Base-by-base conservation (phyloP, 768 basidiomycete genomes). In the Phanerodontia chrysosporium region DNA sequence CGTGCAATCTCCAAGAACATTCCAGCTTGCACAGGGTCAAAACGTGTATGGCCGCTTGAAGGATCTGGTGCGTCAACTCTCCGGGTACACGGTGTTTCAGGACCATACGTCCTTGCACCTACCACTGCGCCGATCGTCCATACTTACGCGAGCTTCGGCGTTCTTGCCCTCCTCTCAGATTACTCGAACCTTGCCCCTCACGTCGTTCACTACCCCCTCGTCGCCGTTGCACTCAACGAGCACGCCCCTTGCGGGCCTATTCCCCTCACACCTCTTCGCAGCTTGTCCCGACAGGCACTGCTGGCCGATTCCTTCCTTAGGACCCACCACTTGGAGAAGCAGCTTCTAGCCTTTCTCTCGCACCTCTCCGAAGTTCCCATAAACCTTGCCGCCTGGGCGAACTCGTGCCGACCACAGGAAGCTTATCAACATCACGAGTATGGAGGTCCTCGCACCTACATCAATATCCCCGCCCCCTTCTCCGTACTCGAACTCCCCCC, bases 41-140 rank as follows among this genome's bases (percentile, higher is more conserved):
- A 52, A 27, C 49, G 58, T 51, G 58, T n/a, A 58, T 51, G 58
- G 58, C 51, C 44, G 58, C 49, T 44, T 58, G 58, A 51, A 36
- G 27, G 45, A 51, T 45, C 44, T 45, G 39, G 58, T 58, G 51
- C 58, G 58, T 58, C 42, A 45, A 48, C 51, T 52, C 27, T 36
- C 57, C 28, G 25, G 25, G 25, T 29, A 2, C 8, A 22, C 49
- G 29, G 49, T 29, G 25, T 51, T 42, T 42, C 39, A 42, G 39
- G 39, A 42, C 39, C 39, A 42, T 18, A 42, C 39, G 39, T 18
- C 39, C 39, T 42, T 9, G 39, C 10, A 10, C 39, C 9, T 42
- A 12, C 39, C 29, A 13, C 32, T 30, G 14, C 32, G 29, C 51
- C 51, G 51, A 32, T 30, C 48, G 24, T 25, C 5, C 3, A 29